Base-by-base conservation (phyloP, 768 basidiomycete genomes). In the Lepiota venenata region DNA sequence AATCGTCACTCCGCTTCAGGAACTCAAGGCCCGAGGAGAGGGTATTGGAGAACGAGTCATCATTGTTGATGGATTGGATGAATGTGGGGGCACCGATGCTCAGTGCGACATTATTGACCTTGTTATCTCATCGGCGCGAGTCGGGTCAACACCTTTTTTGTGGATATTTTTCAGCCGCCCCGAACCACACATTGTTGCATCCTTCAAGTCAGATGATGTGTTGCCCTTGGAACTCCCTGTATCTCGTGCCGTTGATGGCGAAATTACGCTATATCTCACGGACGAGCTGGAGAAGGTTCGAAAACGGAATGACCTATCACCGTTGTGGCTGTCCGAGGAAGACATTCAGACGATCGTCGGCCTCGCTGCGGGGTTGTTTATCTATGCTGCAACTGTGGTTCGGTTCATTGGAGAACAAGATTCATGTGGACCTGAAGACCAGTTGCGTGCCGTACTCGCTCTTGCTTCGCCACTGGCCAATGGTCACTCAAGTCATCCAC, bases 101-200 rank as follows among this genome's bases (percentile, higher is more conserved):
- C 41, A 51, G 18, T 18, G 27, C 2, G 40, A 42, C n/a, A 51
- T 51, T 18, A 10, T 51, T n/a, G 12, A 43, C 15, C 29, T 20
- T 10, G 27, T 43, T 18, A 20, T 14, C 9, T 9, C 41, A 1
- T 25, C 25, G 5, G 25, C 5, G 3, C 25, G 5, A 25, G 25
- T 5, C 14, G 32, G 15, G 4, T 25, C 40, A 1, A 44, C 42
- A 2, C 50, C 32, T 6, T 35, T 44, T 10, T n/a, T 37, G 14
- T 51, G 50, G 50, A 14, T 43, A 4, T 39, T 51, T 29, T 32
- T 38, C n/a, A 51, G 50, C 37, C 50, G 42, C 2, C 50, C 50
- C 4, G 50, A 51, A 22, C 16, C 40, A 2, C 42, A 42, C 27
- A 51, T 51, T 15, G 20, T 43, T 11, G 6, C 1, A 16, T 22